Evolutionary conservation across 208 protist species (phyloP), one percentile per base, ranked within the genome.

Genomic region (Balamuthia mandrillaris): DNA sequence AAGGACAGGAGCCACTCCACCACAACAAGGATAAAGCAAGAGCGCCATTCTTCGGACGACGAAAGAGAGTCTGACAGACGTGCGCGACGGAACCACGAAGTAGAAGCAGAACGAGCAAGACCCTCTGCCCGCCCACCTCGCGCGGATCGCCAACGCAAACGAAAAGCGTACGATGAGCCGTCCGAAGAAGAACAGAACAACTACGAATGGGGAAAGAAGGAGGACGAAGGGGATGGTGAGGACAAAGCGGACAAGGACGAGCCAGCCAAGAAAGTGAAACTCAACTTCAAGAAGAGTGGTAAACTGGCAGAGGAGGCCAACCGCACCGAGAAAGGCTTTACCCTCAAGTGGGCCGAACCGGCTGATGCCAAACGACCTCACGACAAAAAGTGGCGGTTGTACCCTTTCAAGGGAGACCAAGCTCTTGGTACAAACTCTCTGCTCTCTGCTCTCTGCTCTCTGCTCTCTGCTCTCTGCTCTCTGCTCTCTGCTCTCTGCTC

Each of bases 361-460:
- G 10, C 42, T 1, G 93, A 95, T 44, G 88, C 92, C 33, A 72
- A 58, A 24, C 45, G 85, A 31, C 89, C 94, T n/a, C 79, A 45
- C 37, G n/a, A 83, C 24, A n/a, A n/a, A n/a, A 82, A 84, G 33
- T 95, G 93, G 93, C 44, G 91, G 27, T 52, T 95, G 9, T 95
- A 95, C 44, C 74, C 89, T 27, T 95, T 95, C 63, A 95, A 95
- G 82, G 92, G 70, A 12, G 84, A 89, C 33, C 24, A 91, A 56
- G 24, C 56, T 44, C 52, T 94, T 3, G 84, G 86, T 91, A 63
- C 37, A 3, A 60, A n/a, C n/a, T n/a, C n/a, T n/a, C n/a, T n/a
- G n/a, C n/a, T n/a, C n/a, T n/a, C n/a, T n/a, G n/a, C n/a, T n/a
- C n/a, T n/a, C n/a, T n/a, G n/a, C n/a, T n/a, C n/a, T n/a, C n/a